phyloP scores from a whole-genome alignment of 73 alveolate species.

The Symbiodinium natans region DNA sequence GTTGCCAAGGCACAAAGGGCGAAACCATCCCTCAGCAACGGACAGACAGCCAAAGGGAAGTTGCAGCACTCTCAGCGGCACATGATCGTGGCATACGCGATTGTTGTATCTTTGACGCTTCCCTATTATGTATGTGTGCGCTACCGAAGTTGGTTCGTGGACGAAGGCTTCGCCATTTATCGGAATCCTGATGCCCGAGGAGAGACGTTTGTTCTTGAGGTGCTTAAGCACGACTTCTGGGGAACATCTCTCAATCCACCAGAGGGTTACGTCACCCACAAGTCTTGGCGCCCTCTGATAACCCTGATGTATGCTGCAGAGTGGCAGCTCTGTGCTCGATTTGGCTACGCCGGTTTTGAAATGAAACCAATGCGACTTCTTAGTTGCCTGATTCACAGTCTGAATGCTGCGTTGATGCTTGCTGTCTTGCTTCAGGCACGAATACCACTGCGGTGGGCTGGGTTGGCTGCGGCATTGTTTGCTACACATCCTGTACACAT shows the following conservation, averaged over 20 bases:
- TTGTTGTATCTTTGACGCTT: constrained; percentile 51
- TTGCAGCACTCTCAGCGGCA: not conserved
- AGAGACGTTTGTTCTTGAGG: constrained; percentile 68
- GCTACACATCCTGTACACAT: constrained; percentile 91
- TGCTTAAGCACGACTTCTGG: constrained; percentile 90
- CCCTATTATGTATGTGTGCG: constrained; percentile 55
- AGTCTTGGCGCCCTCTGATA: constrained; percentile 90
- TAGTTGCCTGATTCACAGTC: constrained; percentile 65
- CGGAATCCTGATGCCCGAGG: constrained; percentile 94
- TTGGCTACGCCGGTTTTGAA: constrained; percentile 58
- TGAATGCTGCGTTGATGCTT: constrained; percentile 54
- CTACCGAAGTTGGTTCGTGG: constrained; percentile 83
- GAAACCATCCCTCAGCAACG: not conserved
- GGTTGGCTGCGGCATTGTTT: constrained; percentile 37
- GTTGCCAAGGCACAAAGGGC: constrained; percentile 8
- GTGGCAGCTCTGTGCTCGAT: constrained; percentile 83
- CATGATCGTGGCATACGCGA: not conserved
- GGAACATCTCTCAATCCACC: constrained; percentile 75
- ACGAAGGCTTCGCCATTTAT: constrained; percentile 88
- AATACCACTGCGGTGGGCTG: not conserved
- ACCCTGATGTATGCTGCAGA: constrained; percentile 73
- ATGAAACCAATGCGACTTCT: constrained; percentile 83
- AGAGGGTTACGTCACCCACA: constrained; percentile 83
- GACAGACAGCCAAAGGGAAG: not conserved
- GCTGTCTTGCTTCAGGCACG: constrained; percentile 23